Conservation (phyloP, 805 yeast species). For the Metschnikowia vanudenii region DNA sequence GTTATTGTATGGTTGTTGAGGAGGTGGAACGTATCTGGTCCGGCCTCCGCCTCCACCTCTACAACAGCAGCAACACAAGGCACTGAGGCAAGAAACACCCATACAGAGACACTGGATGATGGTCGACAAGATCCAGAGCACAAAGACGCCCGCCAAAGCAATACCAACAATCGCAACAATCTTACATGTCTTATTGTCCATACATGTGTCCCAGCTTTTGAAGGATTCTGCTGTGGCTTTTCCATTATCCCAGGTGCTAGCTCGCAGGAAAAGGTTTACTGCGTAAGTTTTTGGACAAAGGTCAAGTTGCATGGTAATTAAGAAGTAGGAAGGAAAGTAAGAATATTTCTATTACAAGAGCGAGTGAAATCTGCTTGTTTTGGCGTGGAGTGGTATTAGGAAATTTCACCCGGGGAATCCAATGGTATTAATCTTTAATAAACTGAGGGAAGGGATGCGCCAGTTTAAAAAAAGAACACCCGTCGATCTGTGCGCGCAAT, state of each 20-base stretch:
- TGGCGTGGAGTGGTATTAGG: too few relatives aligned
- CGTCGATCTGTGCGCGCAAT: too few relatives aligned
- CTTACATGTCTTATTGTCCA: conserved; percentile 74
- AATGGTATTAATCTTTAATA: too few relatives aligned
- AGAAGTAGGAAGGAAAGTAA: too few relatives aligned
- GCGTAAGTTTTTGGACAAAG: conserved; percentile 15
- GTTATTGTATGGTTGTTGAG: conserved; percentile 27
- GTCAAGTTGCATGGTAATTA: conserved; percentile 11
- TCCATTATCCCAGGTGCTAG: conserved; percentile 16
- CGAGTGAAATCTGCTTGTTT: too few relatives aligned
- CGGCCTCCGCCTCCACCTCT: conserved; percentile 24
- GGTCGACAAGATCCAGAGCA: conserved; percentile 55
- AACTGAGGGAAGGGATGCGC: too few relatives aligned
- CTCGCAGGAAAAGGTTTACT: conserved; percentile 11
- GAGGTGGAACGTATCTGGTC: conserved; percentile 20
- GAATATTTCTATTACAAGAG: too few relatives aligned
- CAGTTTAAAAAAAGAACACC: too few relatives aligned
- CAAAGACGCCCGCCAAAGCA: conserved; percentile 52
- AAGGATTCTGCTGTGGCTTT: conserved; percentile 49
- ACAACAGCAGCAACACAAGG: conserved; percentile 49
- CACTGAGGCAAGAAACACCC: conserved; percentile 45
- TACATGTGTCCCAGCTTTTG: conserved; percentile 72
- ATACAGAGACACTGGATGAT: conserved; percentile 59
- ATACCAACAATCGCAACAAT: conserved; percentile 75
- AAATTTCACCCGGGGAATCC: too few relatives aligned